phyloP scores from a whole-genome alignment of 345 rosid species.

The Kernera saxatilis region DNA sequence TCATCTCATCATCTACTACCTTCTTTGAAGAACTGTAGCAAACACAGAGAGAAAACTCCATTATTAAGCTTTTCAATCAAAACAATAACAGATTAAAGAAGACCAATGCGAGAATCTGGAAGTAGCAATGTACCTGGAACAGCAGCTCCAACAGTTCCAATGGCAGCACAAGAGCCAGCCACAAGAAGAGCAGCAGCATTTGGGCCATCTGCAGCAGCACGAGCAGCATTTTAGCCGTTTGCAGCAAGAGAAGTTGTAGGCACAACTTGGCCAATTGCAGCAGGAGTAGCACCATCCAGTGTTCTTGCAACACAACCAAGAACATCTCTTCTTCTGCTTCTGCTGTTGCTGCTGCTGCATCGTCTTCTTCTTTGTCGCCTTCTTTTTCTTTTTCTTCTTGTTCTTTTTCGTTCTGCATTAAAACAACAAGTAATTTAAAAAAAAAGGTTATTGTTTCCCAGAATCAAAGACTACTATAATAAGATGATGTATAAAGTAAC shows the following conservation, averaged over 20 bases:
- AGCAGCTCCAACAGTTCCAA: constrained; percentile 21
- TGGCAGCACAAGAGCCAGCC: constrained; percentile 19
- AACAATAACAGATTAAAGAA: background rate
- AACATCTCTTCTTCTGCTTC: constrained; percentile 30
- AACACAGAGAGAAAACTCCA: background rate
- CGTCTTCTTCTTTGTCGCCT: constrained; percentile 12
- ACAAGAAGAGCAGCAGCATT: constrained; percentile 18
- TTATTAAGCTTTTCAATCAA: background rate
- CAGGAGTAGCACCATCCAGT: constrained; percentile 20
- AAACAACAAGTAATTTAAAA: background rate
- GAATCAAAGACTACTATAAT: background rate
- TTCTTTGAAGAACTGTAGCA: constrained; percentile 10
- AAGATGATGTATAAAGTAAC: background rate
- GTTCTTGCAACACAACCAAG: constrained; percentile 26
- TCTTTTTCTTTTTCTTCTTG: constrained; percentile 7
- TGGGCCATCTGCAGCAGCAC: constrained; percentile 10
- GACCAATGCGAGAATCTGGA: background rate
- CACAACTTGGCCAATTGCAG: constrained; percentile 22
- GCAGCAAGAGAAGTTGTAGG: constrained; percentile 13
- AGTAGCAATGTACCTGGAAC: constrained; percentile 21
- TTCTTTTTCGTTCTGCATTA: constrained; percentile 23
- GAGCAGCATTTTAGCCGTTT: constrained; percentile 18
- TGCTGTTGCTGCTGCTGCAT: constrained; percentile 16
- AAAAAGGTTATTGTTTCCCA: background rate
- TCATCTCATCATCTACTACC: constrained; percentile 21